These are phyloP conservation scores for Helotiales sp. DNA, from an alignment of 2,329 filamentous ascomycete genomes.

Conservation along the genomic window DNA sequence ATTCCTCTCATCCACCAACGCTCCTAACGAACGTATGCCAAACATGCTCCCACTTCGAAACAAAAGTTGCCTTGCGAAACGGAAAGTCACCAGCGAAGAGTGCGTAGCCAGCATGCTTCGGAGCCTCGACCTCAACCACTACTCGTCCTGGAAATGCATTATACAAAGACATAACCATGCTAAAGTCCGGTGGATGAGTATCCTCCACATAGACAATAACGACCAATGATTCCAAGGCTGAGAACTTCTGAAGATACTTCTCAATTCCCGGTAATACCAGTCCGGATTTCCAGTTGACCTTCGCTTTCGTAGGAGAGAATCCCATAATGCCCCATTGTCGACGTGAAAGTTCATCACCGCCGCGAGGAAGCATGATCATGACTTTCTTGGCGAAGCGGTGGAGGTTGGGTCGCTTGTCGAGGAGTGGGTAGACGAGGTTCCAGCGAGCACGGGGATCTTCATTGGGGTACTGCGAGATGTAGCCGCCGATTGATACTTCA, in stretches of 20 bases:
- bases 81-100: neutral
- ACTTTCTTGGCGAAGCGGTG: conserved; percentile 8
- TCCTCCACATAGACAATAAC: conserved; percentile 14
- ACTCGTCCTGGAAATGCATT: neutral
- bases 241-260: conserved; percentile 11
- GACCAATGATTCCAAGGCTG: conserved; percentile 1
- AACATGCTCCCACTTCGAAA: conserved; percentile 9
- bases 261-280: conserved; percentile 15
- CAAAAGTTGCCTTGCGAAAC: neutral
- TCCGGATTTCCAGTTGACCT: conserved; percentile 3
- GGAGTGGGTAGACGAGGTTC: conserved; percentile 10
- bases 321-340: conserved; percentile 1
- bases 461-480: conserved; percentile 13
- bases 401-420: conserved; percentile 8
- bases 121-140: neutral
- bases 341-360: conserved; percentile 3
- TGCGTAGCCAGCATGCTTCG: no score
- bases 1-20: no score
- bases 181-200: conserved; percentile 13
- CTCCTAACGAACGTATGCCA: conserved; percentile 14
- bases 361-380: conserved; percentile 13
- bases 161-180: conserved; percentile 11
- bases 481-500: conserved; percentile 15
- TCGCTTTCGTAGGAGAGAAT: neutral
- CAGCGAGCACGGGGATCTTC: conserved; percentile 17